Base-by-base conservation (phyloP, 83 land plant genomes). In the Isoetes engelmannii region DNA sequence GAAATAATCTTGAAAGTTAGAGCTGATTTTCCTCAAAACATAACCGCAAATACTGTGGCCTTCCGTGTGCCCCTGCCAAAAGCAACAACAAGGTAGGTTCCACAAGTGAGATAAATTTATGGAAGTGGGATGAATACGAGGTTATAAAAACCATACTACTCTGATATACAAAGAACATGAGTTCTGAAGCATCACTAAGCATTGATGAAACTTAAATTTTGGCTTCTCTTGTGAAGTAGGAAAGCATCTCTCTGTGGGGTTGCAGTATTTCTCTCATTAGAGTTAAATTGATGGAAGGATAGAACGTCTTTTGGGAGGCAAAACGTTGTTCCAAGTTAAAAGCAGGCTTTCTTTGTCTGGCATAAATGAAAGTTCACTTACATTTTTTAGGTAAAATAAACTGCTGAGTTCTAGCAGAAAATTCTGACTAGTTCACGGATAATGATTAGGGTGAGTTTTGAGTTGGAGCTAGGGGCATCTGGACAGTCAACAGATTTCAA, bases 401-500 rank as follows among this genome's bases (percentile, higher is more conserved):
- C 2, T 63, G 65, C 18, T 21, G 44, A 63, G 66, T 45, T 67
- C 17, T 44, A 67, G 19, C 50, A 4, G 47, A 19, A 21, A 19
- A 5, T 47, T 18, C 63, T 3, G 18, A 7, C 50, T 41, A 57
- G 15, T 13, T 59, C 15, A 67, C 4, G 57, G 1, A 45, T 17
- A 10, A 43, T 72, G 41, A 55, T 17, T 81, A 93, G 98, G 80
- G 95, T 82, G 55, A 85, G 86, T 70, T 93, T 84, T 82, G 89
- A 87, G 67, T 59, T 82, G 80, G 96, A 90, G 63, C 69, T 85
- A 65, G 98, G 98, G 59, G 92, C 92, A 70, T 69, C 80, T 70
- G 98, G 96, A 42, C 85, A 85, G 57, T 84, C 89, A 45, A 87
- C 98, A 15, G 98, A 93, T 75, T 93, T 89, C 73, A 93, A 90